Evolutionary conservation across 2,329 filamentous ascomycete species (phyloP), one percentile per base, ranked within the genome.

Genomic region (Rutstroemia sp.): DNA sequence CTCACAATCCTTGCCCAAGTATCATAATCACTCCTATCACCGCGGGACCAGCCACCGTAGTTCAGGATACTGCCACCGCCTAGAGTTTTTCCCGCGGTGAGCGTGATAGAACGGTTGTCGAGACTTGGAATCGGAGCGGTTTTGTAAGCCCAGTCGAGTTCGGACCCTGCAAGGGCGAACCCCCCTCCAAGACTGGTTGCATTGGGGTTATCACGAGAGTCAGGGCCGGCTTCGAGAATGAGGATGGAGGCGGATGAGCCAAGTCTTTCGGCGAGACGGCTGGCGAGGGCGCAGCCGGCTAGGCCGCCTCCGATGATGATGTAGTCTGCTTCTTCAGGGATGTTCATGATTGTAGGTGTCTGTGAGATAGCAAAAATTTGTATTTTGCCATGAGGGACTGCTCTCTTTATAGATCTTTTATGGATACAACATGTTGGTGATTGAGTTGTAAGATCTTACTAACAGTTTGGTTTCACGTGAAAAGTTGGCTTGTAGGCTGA

Each of bases 1-100:
- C 65, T 66, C 1, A 72, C 64, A 4, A 71, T 59, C n/a, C 67
- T 59, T 2, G 69, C 72, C 77, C 76, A 79, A 36, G 70, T 68
- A 42, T 78, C 71, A 60, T 73, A 79, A 59, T 78, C 76, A 4
- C 65, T 63, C 4, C 67, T 66, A 36, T 71, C 68, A 2, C 76
- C 76, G 25, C 76, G 73, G 8, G 72, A 73, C 69, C 76, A 76
- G 9, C 64, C 66, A 3, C 71, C 72, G 67, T 56, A 56, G 57
- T 78, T 76, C 27, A 73, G 71, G 1, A 69, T 66, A 0, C 69
- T 69, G 3, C 72, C 67, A 0, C 75, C 75, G 0, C 73, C 72
- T 1, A 78, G 63, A 0, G 69, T 71, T 50, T 73, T 76, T 6
- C 70, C 71, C 3, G 67, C 59, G 16, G 67, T 64, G 19, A 69